A percentile compares a stretch with the other conserved stretches of the same genome.
Conservation (phyloP, 176 grass and related monocot genomes). For the Carex cristatella region DNA sequence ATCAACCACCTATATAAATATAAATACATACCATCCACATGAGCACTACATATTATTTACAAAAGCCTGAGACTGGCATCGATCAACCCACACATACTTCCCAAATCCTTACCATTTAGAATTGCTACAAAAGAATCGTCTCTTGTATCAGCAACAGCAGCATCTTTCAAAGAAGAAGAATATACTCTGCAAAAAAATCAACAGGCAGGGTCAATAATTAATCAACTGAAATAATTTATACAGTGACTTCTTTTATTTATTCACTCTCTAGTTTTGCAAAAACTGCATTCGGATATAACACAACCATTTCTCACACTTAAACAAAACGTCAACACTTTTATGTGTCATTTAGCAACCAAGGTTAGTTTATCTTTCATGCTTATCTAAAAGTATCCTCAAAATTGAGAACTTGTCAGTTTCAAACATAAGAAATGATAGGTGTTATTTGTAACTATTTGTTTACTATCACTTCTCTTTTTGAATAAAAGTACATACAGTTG, state of each 20-base stretch:
- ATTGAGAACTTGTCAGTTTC: background rate
- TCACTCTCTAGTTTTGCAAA: background rate
- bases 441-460: conserved; percentile 1
- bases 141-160: conserved; percentile 12
- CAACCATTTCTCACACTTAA: background rate
- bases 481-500: conserved; percentile 9
- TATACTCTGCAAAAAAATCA: conserved; percentile 20
- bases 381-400: background rate
- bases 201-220: background rate
- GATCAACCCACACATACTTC: background rate
- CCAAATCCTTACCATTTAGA: background rate
- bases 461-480: background rate
- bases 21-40: background rate
- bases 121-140: background rate
- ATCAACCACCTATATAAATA: conserved; percentile 10
- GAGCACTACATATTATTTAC: conserved; percentile 17
- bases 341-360: background rate
- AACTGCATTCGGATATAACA: background rate
- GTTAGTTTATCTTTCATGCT: background rate
- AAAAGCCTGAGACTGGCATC: background rate
- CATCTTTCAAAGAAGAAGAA: conserved; percentile 21
- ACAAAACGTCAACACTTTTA: background rate
- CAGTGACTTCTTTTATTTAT: too few species aligned
- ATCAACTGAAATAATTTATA: background rate
- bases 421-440: background rate